Evolutionary conservation across 2,329 filamentous ascomycete genomes (phyloP).

Genomic region (Clarireedia homoeocarpa): DNA sequence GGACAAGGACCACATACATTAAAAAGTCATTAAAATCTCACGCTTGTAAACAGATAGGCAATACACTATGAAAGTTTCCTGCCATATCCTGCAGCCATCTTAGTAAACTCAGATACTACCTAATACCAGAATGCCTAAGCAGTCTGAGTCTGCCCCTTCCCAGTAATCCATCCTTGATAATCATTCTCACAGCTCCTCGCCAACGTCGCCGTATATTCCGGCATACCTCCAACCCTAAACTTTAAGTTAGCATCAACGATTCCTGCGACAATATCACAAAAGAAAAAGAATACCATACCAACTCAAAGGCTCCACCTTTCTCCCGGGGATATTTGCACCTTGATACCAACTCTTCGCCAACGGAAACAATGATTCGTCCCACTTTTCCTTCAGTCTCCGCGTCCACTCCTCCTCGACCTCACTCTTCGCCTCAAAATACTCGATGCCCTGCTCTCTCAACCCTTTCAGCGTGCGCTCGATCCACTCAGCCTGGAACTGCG

Average conservation of each 20-base stretch:
- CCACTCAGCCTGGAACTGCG: slow-evolving; percentile 35
- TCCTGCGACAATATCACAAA: neutral
- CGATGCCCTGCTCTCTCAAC: slow-evolving; percentile 25
- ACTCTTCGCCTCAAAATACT: slow-evolving; percentile 28
- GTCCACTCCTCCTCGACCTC: slow-evolving; percentile 30
- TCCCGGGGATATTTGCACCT: slow-evolving; percentile 36
- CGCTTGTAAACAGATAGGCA: too few species aligned
- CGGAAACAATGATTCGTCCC: slow-evolving; percentile 29
- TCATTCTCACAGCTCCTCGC: slow-evolving; percentile 8
- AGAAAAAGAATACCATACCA: slow-evolving; percentile 15
- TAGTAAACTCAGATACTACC: too few species aligned
- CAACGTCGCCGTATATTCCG: slow-evolving; percentile 4
- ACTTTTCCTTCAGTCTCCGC: slow-evolving; percentile 25
- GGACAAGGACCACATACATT: too few species aligned
- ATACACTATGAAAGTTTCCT: too few species aligned
- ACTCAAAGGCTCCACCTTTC: slow-evolving; percentile 30
- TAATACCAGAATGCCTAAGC: too few species aligned
- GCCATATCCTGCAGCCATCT: too few species aligned
- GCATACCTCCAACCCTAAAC: slow-evolving; percentile 3
- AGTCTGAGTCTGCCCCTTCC: neutral
- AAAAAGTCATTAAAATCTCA: too few species aligned
- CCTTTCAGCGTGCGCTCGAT: slow-evolving; percentile 30
- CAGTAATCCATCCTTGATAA: slow-evolving; percentile 8
- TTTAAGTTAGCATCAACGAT: neutral
- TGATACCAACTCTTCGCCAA: slow-evolving; percentile 34